phyloP scores from a whole-genome alignment of 306 rosid species.

The Castanospermum australe region DNA sequence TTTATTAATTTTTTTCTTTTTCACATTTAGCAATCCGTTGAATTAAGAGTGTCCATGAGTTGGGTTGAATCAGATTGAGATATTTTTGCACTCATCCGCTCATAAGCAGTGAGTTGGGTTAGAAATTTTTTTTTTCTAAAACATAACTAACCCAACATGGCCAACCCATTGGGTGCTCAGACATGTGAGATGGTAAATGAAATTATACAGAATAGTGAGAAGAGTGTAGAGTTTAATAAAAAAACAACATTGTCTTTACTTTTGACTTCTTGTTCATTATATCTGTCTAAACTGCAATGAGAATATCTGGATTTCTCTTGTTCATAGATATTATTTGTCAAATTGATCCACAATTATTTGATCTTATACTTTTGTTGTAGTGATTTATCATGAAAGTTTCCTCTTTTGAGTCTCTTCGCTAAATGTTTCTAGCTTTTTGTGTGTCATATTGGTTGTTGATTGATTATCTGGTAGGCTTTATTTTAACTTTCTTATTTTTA shows the following conservation, averaged over 20 bases:
- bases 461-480: neutral
- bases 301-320: neutral
- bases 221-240: neutral
- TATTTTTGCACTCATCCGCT: too few species aligned
- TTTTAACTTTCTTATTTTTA: neutral
- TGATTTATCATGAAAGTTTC: neutral
- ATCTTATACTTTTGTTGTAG: neutral
- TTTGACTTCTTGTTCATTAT: constrained; percentile 6
- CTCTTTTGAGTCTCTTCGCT: neutral
- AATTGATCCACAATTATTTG: neutral
- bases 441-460: neutral
- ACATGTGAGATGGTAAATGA: neutral
- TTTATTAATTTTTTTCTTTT: too few species aligned
- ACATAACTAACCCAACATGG: too few species aligned
- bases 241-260: neutral
- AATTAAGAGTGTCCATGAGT: too few species aligned
- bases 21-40: too few species aligned
- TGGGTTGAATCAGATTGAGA: too few species aligned
- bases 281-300: neutral
- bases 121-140: too few species aligned
- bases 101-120: too few species aligned
- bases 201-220: neutral
- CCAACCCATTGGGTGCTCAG: neutral
- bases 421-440: neutral
- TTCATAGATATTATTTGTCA: neutral